phyloP scores from a whole-genome alignment of 345 rosid genomes.

The Ceriops decandra region DNA sequence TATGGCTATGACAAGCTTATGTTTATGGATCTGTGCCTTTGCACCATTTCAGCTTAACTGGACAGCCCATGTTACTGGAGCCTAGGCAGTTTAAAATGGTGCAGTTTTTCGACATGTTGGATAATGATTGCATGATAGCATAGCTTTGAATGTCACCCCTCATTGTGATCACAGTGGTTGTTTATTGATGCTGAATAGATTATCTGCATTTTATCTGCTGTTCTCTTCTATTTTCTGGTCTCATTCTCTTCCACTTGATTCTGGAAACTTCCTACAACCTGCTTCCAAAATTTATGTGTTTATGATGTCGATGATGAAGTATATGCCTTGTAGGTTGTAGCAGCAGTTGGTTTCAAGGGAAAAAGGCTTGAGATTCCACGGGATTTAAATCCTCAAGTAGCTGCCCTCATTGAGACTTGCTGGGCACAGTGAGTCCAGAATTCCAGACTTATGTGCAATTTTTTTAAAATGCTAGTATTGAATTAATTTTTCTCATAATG shows the following conservation, averaged over 20 bases:
- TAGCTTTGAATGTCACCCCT: neutral
- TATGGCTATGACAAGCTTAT: no score
- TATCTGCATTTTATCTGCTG: neutral
- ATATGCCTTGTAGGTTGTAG: conserved; percentile 68
- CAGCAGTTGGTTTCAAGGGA: conserved; percentile 93
- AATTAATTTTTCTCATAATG: neutral
- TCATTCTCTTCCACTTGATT: no score
- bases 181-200: neutral
- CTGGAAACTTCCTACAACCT: no score
- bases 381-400: conserved; percentile 75
- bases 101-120: neutral
- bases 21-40: no score
- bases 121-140: no score
- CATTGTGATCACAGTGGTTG: neutral
- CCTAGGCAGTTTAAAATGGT: neutral
- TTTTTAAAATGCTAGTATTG: no score
- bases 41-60: no score
- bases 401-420: conserved; percentile 83
- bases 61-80: no score
- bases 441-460: neutral
- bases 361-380: conserved; percentile 91
- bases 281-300: neutral
- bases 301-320: neutral
- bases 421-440: conserved; percentile 68
- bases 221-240: neutral